Evolutionary conservation across 1,284 basidiomycete species (phyloP), one percentile per base, ranked within the genome.

Genomic region (Irpex sp.): DNA sequence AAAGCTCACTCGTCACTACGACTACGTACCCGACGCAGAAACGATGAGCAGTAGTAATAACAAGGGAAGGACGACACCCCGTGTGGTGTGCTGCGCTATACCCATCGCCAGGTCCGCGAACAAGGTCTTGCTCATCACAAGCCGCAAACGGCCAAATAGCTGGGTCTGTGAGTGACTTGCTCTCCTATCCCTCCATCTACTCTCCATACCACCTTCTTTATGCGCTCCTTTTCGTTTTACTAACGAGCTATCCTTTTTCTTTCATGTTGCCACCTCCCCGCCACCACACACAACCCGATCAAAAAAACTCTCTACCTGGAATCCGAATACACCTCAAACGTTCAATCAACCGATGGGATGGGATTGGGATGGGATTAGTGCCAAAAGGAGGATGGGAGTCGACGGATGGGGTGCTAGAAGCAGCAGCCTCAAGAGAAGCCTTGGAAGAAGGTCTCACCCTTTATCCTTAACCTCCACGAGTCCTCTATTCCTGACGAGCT

Each of bases 401-500:
- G 69, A 82, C 87, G 65, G 91, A 93, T 83, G 85, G 82, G 71
- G 82, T 81, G 76, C 79, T 93, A 72, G 90, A 92, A 82, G 87
- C 85, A 78, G 92, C 91, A 75, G 92, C 92, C 78, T 88, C 86
- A 73, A 85, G 92, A 76, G 91, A 93, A 86, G 91, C 91, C 79
- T 82, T 89, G 77, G 91, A 93, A 91, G 91, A 93, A 93, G 91
- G 91, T 93, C 89, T 85, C 85, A 87, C 85, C 86, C 81, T 85
- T 86, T 86, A 82, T 85, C 85, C 85, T 83, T 89, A 81, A 87
- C 76, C 83, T 81, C 72, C 85, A 85, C 88, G 82, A 81, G 82
- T 56, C 54, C 82, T 83, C 85, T 77, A 77, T 72, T 81, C 82
- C 81, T 80, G 76, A 80, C 76, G 69, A 73, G 76, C 74, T 73